Conservation (phyloP, 139 green algal genomes). For the Penium margaritaceum region DNA sequence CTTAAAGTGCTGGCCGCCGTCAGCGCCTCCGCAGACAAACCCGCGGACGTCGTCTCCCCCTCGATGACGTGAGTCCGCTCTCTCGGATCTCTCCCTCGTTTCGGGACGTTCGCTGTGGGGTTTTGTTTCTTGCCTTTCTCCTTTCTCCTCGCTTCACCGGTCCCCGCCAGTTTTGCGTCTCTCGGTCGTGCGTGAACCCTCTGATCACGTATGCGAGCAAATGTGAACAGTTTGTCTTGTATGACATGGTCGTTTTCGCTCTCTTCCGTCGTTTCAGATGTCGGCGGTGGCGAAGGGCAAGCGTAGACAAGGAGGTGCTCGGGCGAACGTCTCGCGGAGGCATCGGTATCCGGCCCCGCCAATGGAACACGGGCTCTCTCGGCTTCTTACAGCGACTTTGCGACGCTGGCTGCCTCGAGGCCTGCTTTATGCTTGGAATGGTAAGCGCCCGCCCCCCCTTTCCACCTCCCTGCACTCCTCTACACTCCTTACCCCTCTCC, state of each 20-base stretch:
- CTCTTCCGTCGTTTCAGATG: too few relatives aligned
- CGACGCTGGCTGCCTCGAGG: constrained; percentile 16
- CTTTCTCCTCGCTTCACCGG: not conserved
- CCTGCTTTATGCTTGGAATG: constrained; percentile 28
- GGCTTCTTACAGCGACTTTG: not conserved
- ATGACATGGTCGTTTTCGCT: too few relatives aligned
- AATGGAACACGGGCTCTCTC: constrained; percentile 2
- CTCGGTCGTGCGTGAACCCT: not conserved
- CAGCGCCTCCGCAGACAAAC: not conserved
- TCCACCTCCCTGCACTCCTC: too few relatives aligned
- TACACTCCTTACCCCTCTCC: too few relatives aligned
- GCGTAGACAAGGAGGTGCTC: constrained; percentile 3
- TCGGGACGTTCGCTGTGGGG: too few relatives aligned
- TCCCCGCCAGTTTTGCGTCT: too few relatives aligned
- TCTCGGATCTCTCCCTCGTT: too few relatives aligned
- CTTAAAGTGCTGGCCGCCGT: constrained; percentile 19
- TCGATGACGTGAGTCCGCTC: constrained; percentile 8
- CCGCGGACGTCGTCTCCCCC: constrained; percentile 13
- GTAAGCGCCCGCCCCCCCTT: too few relatives aligned
- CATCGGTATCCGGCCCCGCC: constrained; percentile 10
- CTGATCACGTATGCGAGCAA: not conserved
- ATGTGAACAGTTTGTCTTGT: too few relatives aligned
- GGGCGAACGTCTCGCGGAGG: constrained; percentile 1
- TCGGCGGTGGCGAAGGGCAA: constrained; percentile 1
- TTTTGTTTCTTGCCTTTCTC: not conserved